Evolutionary conservation across 108 stramenopile genomes (phyloP), one percentile per base, ranked within the genome.

Genomic region (Cyclotella choctawhatcheeana): DNA sequence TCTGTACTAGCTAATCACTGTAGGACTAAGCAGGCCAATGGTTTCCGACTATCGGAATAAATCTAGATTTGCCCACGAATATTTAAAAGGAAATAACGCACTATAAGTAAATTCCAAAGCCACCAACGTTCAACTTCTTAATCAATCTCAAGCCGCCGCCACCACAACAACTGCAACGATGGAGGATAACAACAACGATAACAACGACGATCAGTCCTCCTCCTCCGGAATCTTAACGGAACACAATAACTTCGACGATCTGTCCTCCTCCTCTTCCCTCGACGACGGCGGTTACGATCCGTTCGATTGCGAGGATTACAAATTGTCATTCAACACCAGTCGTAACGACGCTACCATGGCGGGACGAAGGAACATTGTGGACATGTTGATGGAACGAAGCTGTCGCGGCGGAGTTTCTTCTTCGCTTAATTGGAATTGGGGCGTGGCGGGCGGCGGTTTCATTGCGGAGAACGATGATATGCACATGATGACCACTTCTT

Each of bases 251-350:
- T 27, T 13, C 63, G 16, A 21, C 25, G 29, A 45, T 2, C 0
- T 27, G 10, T 64, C 63, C 21, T n/a, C 27, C 22, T 1, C 5
- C 13, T 37, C 35, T 14, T 10, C 1, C 30, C 31, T 32, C 3
- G 56, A 33, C 33, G 33, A 52, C 29, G 66, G 20, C 55, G 55
- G 31, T 14, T 56, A 2, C 25, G 69, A 70, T 8, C 69, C 69
- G 24, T 70, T 70, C 58, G 54, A 58, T 27, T 43, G 44, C 13
- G 69, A 59, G 13, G 20, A 58, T 10, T 62, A 62, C 60, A 72
- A 72, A 53, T 29, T 61, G 20, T 35, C 62, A 10, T 29, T 53
- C 35, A 20, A 29, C n/a, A n/a, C n/a, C n/a, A n/a, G n/a, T n/a
- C n/a, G n/a, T n/a, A n/a, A n/a, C 33, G 31, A 52, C 25, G 71